A percentile compares a stretch with the other conserved stretches of the same genome.
Evolutionary conservation across 495 filamentous ascomycete genomes (phyloP).

Genomic region (Pyrenula massariospora): DNA sequence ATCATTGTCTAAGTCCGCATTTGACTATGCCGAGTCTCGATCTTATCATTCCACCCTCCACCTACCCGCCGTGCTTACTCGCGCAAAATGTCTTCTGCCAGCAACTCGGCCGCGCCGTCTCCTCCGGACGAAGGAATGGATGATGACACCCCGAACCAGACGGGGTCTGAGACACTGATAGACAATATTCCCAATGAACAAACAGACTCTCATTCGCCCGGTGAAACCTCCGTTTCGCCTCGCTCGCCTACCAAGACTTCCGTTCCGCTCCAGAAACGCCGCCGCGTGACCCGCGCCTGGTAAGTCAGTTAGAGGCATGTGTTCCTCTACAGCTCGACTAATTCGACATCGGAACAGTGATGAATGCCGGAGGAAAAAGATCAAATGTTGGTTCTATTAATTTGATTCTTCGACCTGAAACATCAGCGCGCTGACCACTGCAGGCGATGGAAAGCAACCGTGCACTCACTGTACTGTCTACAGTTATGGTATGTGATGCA

Average conservation of each 20-base stretch:
- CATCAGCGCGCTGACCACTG: background rate
- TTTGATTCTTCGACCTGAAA: background rate
- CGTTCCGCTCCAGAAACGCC: constrained; percentile 69
- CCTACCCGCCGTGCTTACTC: background rate
- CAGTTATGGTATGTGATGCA: constrained; percentile 70
- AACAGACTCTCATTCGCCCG: background rate
- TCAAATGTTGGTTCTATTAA: constrained; percentile 70
- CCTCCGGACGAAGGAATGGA: background rate
- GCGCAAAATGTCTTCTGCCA: background rate
- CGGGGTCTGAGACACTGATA: background rate
- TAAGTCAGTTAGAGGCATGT: background rate
- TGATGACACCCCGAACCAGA: background rate
- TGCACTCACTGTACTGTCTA: constrained; percentile 98
- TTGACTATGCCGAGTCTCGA: background rate
- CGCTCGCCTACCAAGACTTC: constrained; percentile 17
- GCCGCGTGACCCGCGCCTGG: constrained; percentile 81
- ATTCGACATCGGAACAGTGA: constrained; percentile 28
- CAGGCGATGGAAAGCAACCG: constrained; percentile 71
- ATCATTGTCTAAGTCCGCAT: background rate
- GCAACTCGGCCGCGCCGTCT: background rate
- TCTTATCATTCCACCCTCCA: background rate
- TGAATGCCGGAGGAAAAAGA: constrained; percentile 94
- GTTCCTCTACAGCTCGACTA: background rate
- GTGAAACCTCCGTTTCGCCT: background rate
- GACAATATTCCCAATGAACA: background rate